Conservation (phyloP, 2,329 filamentous ascomycete genomes). For the Dendrostoma leiphaemia region DNA sequence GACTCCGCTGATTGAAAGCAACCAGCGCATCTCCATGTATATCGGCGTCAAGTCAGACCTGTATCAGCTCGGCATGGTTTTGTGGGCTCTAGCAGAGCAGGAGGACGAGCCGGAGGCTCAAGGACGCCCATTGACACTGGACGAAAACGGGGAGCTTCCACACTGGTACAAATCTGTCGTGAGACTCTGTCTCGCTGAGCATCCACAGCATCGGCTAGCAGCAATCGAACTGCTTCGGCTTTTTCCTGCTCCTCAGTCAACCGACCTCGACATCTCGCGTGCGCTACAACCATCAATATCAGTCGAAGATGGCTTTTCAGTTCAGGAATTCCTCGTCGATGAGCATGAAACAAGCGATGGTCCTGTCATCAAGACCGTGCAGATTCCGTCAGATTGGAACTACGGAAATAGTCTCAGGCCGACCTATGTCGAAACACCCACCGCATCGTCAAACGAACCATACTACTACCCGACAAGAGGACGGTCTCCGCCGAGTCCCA, state of each 20-base stretch:
- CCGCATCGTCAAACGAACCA: constrained; percentile 37
- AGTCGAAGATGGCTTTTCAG: constrained; percentile 37
- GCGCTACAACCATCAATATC: constrained; percentile 34
- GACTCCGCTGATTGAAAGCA: constrained; percentile 77
- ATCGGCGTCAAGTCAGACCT: constrained; percentile 98
- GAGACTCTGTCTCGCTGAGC: constrained; percentile 70
- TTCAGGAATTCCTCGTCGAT: constrained; percentile 38
- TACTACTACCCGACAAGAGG: constrained; percentile 48
- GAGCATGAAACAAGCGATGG: constrained; percentile 32
- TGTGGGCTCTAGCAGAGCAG: constrained; percentile 87
- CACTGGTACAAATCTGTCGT: constrained; percentile 77
- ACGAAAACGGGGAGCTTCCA: constrained; percentile 63
- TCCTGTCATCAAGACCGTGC: constrained; percentile 38
- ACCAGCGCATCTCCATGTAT: constrained; percentile 91
- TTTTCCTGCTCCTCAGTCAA: constrained; percentile 53
- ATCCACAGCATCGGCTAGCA: constrained; percentile 69
- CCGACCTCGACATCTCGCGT: constrained; percentile 25
- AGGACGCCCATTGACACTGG: constrained; percentile 64
- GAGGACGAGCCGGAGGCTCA: constrained; percentile 87
- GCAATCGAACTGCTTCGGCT: constrained; percentile 68
- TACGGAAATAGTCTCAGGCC: constrained; percentile 33
- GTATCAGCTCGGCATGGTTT: constrained; percentile 93
- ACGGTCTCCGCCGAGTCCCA: constrained; percentile 52
- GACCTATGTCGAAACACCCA: constrained; percentile 34
- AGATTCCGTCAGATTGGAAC: constrained; percentile 43